A percentile compares a stretch with the other conserved stretches of the same genome.
Conservation (phyloP, 495 filamentous ascomycete genomes). For the Xylaria intraflava region DNA sequence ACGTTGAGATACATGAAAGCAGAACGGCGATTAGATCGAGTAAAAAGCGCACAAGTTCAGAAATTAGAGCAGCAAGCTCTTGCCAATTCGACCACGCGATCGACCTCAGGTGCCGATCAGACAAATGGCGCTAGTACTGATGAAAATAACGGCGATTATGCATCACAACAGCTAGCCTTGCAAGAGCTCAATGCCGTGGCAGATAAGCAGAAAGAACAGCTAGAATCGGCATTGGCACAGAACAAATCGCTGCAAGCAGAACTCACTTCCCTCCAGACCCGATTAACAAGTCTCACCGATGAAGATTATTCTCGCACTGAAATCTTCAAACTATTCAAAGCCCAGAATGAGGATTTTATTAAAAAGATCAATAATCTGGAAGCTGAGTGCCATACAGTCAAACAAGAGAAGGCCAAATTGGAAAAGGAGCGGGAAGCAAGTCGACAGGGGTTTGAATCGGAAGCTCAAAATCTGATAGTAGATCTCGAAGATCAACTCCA, state of each 20-base stretch:
- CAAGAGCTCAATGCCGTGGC: constrained; percentile 67
- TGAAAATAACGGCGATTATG: constrained; percentile 52
- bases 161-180: constrained; percentile 53
- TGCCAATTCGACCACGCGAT: constrained; percentile 48
- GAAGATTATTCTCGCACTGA: constrained; percentile 92
- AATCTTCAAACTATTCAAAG: constrained; percentile 83
- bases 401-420: constrained; percentile 75
- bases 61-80: constrained; percentile 89
- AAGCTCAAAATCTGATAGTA: constrained; percentile 58
- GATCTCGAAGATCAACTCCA: constrained; percentile 78
- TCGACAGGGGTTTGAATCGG: constrained; percentile 69
- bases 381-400: constrained; percentile 75
- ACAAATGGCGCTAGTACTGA: constrained; percentile 52
- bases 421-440: constrained; percentile 80
- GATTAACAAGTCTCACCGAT: constrained; percentile 64
- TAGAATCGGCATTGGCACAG: constrained; percentile 69
- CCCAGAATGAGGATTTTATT: constrained; percentile 85
- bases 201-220: constrained; percentile 78
- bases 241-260: constrained; percentile 74
- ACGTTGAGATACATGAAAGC: constrained; percentile 88
- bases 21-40: constrained; percentile 85
- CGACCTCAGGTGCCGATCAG: constrained; percentile 39
- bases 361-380: constrained; percentile 87
- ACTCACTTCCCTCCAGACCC: constrained; percentile 56
- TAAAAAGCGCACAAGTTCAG: constrained; percentile 78